A percentile compares a stretch with the other conserved stretches of the same genome.
Conservation (phyloP, 2,329 filamentous ascomycete genomes). For the Ophiognomonia clavigignenti-juglandacearum region DNA sequence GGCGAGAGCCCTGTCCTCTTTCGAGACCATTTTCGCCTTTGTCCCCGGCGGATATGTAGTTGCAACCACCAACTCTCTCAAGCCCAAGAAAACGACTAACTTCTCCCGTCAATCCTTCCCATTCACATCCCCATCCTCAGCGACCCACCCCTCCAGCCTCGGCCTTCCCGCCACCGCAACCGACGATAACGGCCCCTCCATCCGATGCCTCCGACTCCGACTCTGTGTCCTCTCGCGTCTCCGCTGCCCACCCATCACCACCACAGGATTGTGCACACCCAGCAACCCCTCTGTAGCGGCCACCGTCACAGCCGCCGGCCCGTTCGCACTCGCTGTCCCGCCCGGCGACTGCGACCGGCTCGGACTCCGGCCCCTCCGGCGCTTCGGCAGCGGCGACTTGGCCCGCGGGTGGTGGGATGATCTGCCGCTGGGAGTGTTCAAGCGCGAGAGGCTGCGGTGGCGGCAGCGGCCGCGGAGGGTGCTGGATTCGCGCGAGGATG, state of each 20-base stretch:
- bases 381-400: slow-evolving; percentile 25
- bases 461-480: slow-evolving; percentile 37
- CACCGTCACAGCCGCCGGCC: slow-evolving; percentile 17
- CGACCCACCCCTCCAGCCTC: slow-evolving; percentile 10
- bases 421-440: slow-evolving; percentile 21
- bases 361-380: slow-evolving; percentile 29
- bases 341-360: slow-evolving; percentile 28
- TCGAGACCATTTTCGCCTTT: too few species aligned
- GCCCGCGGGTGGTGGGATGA: slow-evolving; percentile 21
- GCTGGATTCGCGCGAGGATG: slow-evolving; percentile 32
- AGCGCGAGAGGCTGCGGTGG: slow-evolving; percentile 31
- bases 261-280: too few species aligned
- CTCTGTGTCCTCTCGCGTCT: slow-evolving; percentile 34
- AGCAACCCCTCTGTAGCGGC: slow-evolving; percentile 22
- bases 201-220: slow-evolving; percentile 26
- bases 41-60: too few species aligned
- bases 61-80: too few species aligned
- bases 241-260: too few species aligned
- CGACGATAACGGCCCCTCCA: slow-evolving; percentile 9
- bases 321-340: background rate
- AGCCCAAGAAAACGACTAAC: too few species aligned
- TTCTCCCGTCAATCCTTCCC: slow-evolving; percentile 1
- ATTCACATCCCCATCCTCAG: background rate
- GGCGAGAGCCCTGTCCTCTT: too few species aligned
- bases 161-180: slow-evolving; percentile 9